Evolutionary conservation across 2,329 filamentous ascomycete species (phyloP).

Genomic region (Zalaria sp.): DNA sequence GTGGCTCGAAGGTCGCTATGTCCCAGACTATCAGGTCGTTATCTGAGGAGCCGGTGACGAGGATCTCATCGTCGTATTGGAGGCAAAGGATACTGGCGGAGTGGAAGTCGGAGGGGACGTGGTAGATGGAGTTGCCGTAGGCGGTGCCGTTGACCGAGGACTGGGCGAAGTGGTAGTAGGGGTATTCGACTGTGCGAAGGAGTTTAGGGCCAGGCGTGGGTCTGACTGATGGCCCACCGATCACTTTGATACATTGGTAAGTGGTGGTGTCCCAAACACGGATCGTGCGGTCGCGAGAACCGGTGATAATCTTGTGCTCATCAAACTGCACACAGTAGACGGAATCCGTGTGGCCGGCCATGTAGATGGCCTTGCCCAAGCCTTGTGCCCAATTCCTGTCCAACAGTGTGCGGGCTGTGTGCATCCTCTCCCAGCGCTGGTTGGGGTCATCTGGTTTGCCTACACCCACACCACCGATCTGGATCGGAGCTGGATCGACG

Average conservation of each 20-base stretch:
- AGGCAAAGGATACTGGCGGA: constrained; percentile 87
- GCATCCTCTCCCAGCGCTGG: constrained; percentile 79
- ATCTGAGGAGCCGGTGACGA: constrained; percentile 92
- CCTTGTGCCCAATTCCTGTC: constrained; percentile 60
- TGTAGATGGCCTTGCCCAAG: constrained; percentile 69
- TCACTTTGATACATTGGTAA: constrained; percentile 69
- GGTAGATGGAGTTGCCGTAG: constrained; percentile 31
- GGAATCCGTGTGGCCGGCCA: constrained; percentile 87
- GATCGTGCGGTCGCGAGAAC: constrained; percentile 88
- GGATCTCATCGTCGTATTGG: constrained; percentile 82
- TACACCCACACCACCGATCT: constrained; percentile 38
- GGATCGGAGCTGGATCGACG: constrained; percentile 28
- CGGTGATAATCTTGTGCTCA: constrained; percentile 94
- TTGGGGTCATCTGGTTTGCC: constrained; percentile 35
- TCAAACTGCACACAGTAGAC: constrained; percentile 98
- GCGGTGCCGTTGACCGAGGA: constrained; percentile 32
- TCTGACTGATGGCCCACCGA: constrained; percentile 58
- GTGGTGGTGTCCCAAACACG: constrained; percentile 92
- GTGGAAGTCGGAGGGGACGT: constrained; percentile 48
- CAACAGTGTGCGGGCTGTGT: constrained; percentile 60
- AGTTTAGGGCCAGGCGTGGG: constrained; percentile 31
- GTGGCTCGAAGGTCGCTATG: constrained; percentile 65
- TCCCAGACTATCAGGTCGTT: constrained; percentile 84
- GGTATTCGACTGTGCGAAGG: constrained; percentile 26
- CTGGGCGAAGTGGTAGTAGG: constrained; percentile 22